Evolutionary conservation across 1,284 basidiomycete genomes (phyloP).

Genomic region (Grifola frondosa): DNA sequence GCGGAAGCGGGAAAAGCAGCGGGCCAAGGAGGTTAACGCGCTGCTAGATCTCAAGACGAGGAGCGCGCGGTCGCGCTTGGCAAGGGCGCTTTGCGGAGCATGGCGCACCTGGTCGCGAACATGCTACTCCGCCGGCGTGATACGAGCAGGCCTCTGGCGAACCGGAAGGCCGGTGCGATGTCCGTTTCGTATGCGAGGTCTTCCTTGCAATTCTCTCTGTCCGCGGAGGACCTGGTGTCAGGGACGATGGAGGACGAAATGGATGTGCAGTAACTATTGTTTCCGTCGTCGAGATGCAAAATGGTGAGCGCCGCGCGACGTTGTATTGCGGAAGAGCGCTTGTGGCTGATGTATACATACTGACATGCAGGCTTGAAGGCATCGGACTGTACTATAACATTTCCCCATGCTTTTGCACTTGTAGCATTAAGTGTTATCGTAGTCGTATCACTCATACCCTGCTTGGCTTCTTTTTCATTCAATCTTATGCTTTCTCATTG

Average conservation of each 20-base stretch:
- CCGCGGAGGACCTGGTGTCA: slow-evolving; percentile 19
- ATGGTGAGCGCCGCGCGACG: slow-evolving; percentile 3
- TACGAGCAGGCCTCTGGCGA: slow-evolving; percentile 36
- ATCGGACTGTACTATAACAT: slow-evolving; percentile 13
- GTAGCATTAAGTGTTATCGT: slow-evolving; percentile 22
- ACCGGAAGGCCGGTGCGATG: slow-evolving; percentile 26
- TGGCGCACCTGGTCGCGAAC: slow-evolving; percentile 54
- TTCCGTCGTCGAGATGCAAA: slow-evolving; percentile 15
- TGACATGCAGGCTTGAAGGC: slow-evolving; percentile 14
- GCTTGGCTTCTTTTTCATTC: slow-evolving; percentile 14
- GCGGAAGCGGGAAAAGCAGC: slow-evolving; percentile 51
- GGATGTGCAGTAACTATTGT: background rate
- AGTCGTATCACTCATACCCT: slow-evolving; percentile 16
- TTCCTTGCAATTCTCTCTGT: slow-evolving; percentile 23
- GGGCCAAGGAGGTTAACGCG: slow-evolving; percentile 49
- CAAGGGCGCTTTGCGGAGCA: slow-evolving; percentile 34
- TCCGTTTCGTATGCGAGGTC: slow-evolving; percentile 26
- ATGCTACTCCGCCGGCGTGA: slow-evolving; percentile 53
- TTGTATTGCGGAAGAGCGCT: slow-evolving; percentile 1
- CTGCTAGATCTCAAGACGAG: slow-evolving; percentile 49
- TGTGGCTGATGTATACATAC: slow-evolving; percentile 5
- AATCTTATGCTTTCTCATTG: slow-evolving; percentile 6
- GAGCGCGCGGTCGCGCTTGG: slow-evolving; percentile 22
- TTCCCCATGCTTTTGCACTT: slow-evolving; percentile 17
- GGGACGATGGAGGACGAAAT: slow-evolving; percentile 2